Base-by-base conservation (phyloP, 768 basidiomycete species). In the Leccinellum rugosiceps region DNA sequence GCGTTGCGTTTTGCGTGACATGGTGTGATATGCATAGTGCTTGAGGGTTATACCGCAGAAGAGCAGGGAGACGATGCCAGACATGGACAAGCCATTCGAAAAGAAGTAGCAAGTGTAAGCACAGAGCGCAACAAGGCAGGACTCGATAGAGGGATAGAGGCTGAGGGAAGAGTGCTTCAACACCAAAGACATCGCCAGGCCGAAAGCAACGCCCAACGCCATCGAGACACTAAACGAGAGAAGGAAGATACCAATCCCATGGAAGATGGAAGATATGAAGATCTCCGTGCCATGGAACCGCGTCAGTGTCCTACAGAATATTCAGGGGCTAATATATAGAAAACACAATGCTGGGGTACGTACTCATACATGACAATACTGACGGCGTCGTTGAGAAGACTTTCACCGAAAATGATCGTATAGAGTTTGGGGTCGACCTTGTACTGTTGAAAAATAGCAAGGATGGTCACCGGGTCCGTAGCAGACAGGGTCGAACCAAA, bases 361-460 rank as follows among this genome's bases (percentile, higher is more conserved):
- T 72, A 98, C 94, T 99, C 97, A 74, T 98, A 98, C 91, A 99
- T 94, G 73, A 98, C 95, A 78, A 98, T 98, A 81, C 92, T 94
- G 68, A 98, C 97, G 19, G 97, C 97, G 78, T 99, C 97, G 75
- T 99, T 99, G 58, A 99, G 76, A 57, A 99, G 80, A 74, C 88
- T 91, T 74, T 98, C 97, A 26, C 97, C 97, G 67, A 98, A 99
- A 62, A 99, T 99, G 73, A 98, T 83, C 46, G 87, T 90, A 76
- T 98, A 98, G 9, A 99, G 80, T 70, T 98, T 98, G 1, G 97
- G 95, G 74, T 99, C 97, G 65, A 98, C 95, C 71, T 98, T 97
- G 78, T 96, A 91, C 65, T 97, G 92, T 65, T 97, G 94, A 80
- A 99, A 99, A 53, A 99, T 98, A 45, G 96, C 92, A 31, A 99